Base-by-base conservation (phyloP, 371 early-diverging fungal genomes). In the Entomophthora muscae region DNA sequence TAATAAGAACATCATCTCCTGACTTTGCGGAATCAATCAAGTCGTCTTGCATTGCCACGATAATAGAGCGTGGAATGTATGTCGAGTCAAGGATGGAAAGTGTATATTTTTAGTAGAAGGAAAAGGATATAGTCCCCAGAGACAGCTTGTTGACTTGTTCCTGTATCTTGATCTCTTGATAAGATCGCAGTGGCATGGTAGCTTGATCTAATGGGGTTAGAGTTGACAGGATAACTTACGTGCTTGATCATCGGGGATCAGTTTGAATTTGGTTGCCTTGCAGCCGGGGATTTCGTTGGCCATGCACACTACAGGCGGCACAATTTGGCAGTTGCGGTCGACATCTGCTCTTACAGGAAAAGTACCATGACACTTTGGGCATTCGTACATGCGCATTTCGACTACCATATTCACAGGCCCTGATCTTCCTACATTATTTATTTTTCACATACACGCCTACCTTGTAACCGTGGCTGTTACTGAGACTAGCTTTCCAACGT, bases 101-200 rank as follows among this genome's bases (percentile, higher is more conserved):
- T 7, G 10, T 21, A 27, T 24, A 55, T 55, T 23, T 10, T 13
- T 5, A 5, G 27, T 12, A 27, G 23, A 55, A 55, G 5, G 21
- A 13, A 55, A 55, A 55, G 56, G 56, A 55, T 55, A 55, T 77
- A 13, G 83, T 79, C 3, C 86, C 86, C 63, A 85, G 67, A 0
- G 74, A 74, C 58, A 85, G 71, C 64, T 75, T 75, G 52, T 73
- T 78, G 0, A 81, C 75, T 54, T 81, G 83, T 67, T 86, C 87
- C 69, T 87, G 87, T 26, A 86, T 71, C 61, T 81, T 81, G 56
- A 81, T 73, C 60, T 81, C 81, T 68, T 86, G 86, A 64, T 84
- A 86, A 63, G 86, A 86, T 3, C 73, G 73, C 61, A 84, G 83
- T 2, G 68, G 68, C 22, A 67, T 68, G 1, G 72, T 71, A 32